A percentile compares a stretch with the other conserved stretches of the same genome.
Evolutionary conservation across 139 green algal species (phyloP).

Genomic region (Chlorella sp.): DNA sequence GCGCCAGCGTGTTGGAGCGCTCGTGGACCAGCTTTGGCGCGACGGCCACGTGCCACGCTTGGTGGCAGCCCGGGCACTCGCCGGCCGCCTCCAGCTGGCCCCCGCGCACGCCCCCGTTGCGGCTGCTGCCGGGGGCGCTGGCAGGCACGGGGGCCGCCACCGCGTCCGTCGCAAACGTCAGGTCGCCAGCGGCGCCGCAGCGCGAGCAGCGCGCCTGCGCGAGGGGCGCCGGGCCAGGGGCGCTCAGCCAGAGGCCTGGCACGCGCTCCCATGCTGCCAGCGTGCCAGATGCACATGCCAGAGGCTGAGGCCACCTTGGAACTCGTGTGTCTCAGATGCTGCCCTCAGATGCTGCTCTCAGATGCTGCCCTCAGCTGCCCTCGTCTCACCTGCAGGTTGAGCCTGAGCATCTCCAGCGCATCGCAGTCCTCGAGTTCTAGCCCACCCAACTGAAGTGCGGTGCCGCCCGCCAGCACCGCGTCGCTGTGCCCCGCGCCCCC

Average conservation of each 20-base stretch:
- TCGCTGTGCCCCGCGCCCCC: slow-evolving; percentile 12
- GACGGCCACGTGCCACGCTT: slow-evolving; percentile 15
- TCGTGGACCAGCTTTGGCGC: slow-evolving; percentile 47
- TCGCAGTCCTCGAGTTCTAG: slow-evolving; percentile 30
- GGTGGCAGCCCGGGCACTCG: slow-evolving; percentile 39
- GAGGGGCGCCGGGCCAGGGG: no score
- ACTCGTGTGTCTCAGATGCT: no score
- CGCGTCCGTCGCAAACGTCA: slow-evolving; percentile 3
- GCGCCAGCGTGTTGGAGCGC: slow-evolving; percentile 37
- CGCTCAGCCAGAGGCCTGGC: no score
- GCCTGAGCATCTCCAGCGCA: slow-evolving; percentile 17
- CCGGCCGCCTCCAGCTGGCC: background rate
- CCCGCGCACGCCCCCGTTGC: background rate
- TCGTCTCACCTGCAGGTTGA: slow-evolving; percentile 16
- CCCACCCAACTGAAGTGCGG: slow-evolving; percentile 9
- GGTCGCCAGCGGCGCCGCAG: slow-evolving; percentile 4
- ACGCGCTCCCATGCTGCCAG: no score
- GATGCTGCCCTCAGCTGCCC: no score
- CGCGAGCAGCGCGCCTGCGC: slow-evolving; percentile 17
- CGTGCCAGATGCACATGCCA: no score
- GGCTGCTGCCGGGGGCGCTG: background rate
- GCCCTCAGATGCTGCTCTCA: no score
- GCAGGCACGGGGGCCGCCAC: slow-evolving; percentile 7
- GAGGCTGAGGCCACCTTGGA: no score
- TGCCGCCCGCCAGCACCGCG: background rate